Evolutionary conservation across 805 yeast species (phyloP).

Genomic region (Geotrichum ghanense): DNA sequence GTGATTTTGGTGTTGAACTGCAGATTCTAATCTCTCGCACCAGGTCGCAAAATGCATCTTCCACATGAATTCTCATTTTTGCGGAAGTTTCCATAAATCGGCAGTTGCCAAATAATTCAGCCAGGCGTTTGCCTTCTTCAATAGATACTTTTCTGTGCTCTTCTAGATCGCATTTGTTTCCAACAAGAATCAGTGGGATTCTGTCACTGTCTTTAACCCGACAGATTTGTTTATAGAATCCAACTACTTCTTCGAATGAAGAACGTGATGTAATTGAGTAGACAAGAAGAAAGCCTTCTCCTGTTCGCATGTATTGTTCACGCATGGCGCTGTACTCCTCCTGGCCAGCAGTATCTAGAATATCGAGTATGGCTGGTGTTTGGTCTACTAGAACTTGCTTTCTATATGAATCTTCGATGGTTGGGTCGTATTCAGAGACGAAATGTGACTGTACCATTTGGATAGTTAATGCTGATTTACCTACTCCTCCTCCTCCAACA

Average conservation of each 20-base stretch:
- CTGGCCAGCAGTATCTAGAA: constrained; percentile 96
- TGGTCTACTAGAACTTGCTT: constrained; percentile 79
- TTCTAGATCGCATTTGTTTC: constrained; percentile 74
- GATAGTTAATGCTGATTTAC: constrained; percentile 92
- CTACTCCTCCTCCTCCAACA: constrained; percentile 98
- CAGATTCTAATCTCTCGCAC: constrained; percentile 19
- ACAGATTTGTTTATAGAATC: constrained; percentile 67
- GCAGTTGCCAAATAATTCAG: constrained; percentile 45
- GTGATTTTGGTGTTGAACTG: not conserved
- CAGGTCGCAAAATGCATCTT: constrained; percentile 60
- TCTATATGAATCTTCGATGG: constrained; percentile 68
- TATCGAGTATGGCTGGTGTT: constrained; percentile 69
- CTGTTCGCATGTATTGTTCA: constrained; percentile 92
- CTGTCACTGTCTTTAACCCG: constrained; percentile 42
- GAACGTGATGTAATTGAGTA: constrained; percentile 74
- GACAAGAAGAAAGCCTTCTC: constrained; percentile 85
- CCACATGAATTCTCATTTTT: constrained; percentile 82
- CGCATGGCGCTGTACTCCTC: constrained; percentile 91
- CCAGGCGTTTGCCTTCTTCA: constrained; percentile 76
- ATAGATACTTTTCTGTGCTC: constrained; percentile 68
- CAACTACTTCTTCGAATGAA: constrained; percentile 73
- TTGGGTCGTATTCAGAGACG: constrained; percentile 96
- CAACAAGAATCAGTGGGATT: constrained; percentile 81
- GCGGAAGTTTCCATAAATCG: constrained; percentile 85
- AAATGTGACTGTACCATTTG: constrained; percentile 91